Evolutionary conservation across 2,329 filamentous ascomycete species (phyloP).

Genomic region (Clonostachys rosea): DNA sequence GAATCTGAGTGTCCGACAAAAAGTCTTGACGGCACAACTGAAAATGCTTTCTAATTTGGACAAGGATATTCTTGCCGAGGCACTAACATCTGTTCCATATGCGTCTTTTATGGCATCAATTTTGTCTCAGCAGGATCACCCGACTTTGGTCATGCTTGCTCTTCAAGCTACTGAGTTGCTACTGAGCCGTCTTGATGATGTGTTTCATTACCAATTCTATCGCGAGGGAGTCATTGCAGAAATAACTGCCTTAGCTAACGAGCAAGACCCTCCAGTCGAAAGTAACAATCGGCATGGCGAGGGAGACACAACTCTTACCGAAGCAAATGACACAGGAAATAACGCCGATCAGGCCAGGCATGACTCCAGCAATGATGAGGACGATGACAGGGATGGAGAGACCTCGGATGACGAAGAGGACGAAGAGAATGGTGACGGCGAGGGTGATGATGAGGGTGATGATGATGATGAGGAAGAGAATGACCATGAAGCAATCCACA

Average conservation of each 20-base stretch:
- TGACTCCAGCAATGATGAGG: conserved; percentile 8
- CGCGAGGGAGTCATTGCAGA: conserved; percentile 93
- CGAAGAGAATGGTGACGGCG: conserved; percentile 44
- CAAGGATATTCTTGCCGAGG: conserved; percentile 75
- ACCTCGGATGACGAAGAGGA: conserved; percentile 22
- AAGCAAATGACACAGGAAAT: conserved; percentile 10
- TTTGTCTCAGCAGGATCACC: conserved; percentile 89
- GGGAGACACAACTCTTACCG: conserved; percentile 1
- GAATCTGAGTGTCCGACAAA: conserved; percentile 89
- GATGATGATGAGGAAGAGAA: conserved; percentile 48
- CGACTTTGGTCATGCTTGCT: conserved; percentile 78
- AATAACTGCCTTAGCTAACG: conserved; percentile 71
- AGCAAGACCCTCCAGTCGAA: conserved; percentile 24
- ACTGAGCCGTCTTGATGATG: conserved; percentile 74
- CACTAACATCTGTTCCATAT: conserved; percentile 83
- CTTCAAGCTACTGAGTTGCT: conserved; percentile 87
- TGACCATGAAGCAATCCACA: conserved; percentile 20
- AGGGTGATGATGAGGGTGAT: conserved; percentile 43
- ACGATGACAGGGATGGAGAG: conserved; percentile 13
- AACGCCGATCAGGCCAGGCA: conserved; percentile 11
- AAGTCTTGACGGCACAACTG: conserved; percentile 89
- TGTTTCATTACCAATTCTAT: conserved; percentile 96
- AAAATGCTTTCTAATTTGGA: conserved; percentile 99
- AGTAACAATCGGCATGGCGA: conserved; percentile 11
- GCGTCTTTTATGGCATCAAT: conserved; percentile 95